These are phyloP conservation scores for Cutaneotrichosporon sp. DNA, from an alignment of 1,284 basidiomycete species.

Conservation along the genomic window DNA sequence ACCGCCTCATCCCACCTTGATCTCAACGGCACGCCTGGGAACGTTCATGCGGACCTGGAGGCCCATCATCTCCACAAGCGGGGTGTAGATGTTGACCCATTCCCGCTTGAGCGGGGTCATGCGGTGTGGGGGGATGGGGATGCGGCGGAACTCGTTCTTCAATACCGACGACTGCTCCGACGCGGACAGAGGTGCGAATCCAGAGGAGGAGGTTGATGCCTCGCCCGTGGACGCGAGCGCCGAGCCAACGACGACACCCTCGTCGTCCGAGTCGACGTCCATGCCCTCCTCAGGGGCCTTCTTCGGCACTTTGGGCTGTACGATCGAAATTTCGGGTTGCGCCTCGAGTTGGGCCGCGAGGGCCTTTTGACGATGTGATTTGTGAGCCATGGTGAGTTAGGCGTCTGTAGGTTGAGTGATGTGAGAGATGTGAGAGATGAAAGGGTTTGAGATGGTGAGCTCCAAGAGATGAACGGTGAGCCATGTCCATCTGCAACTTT, in stretches of 20 bases:
- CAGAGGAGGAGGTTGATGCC: slow-evolving; percentile 31
- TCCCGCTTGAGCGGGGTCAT: slow-evolving; percentile 97
- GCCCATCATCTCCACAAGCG: slow-evolving; percentile 87
- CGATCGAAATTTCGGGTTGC: slow-evolving; percentile 42
- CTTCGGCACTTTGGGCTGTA: slow-evolving; percentile 27
- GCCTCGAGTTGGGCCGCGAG: slow-evolving; percentile 46
- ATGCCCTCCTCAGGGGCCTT: slow-evolving; percentile 8
- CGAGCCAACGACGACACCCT: slow-evolving; percentile 25
- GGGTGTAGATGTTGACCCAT: slow-evolving; percentile 95
- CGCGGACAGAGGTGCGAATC: slow-evolving; percentile 41
- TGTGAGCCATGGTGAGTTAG: slow-evolving; percentile 41
- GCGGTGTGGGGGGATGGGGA: slow-evolving; percentile 90
- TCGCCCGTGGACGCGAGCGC: slow-evolving; percentile 13
- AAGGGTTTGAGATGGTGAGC: background rate
- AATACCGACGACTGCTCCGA: slow-evolving; percentile 30
- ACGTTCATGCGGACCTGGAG: slow-evolving; percentile 97
- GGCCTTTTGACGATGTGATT: slow-evolving; percentile 49
- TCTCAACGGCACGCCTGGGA: slow-evolving; percentile 79
- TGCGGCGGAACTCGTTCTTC: slow-evolving; percentile 73
- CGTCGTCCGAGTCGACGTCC: slow-evolving; percentile 33
- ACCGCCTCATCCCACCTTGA: slow-evolving; percentile 62
- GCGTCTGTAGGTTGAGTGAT: background rate
- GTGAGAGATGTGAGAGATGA: background rate
- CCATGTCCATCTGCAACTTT: slow-evolving; percentile 9
- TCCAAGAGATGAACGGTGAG: background rate